Base-by-base conservation (phyloP, 2,329 filamentous ascomycete genomes). In the Penicillium crustosum region DNA sequence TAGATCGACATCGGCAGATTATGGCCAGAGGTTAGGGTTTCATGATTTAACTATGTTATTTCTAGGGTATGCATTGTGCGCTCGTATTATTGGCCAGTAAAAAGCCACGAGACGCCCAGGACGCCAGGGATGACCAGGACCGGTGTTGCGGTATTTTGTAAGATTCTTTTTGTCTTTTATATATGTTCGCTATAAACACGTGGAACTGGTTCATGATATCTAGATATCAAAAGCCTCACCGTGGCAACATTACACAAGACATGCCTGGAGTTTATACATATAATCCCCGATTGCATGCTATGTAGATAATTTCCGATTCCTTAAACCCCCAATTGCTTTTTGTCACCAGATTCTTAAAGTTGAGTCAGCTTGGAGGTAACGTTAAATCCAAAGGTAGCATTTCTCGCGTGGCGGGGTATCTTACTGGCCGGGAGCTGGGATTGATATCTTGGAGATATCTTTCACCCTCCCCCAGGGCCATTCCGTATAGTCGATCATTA, bases 341-440 rank as follows among this genome's bases (percentile, higher is more conserved):
- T 31, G 13, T 33, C 15, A 33, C 31, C 31, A 35, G 33, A 17
- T 35, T 35, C 44, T 9, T 4, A 31, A 23, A 2, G 35, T 48
- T 53, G 42, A 42, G 42, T 57, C 55, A 57, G 55, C 21, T 53
- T 53, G 42, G 6, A 31, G 35, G 49, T 53, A 53, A 57, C 55
- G 35, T 53, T 31, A 35, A 53, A 47, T 35, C 42, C 13, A 47
- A 39, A 53, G 42, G 55, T 57, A 35, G 42, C 17, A 48, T 43
- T 23, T 42, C 33, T 31, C 27, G n/a, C 35, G 19, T 23, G 33
- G 36, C 8, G 25, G 23, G 49, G 49, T n/a, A 7, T 52, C 49
- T 48, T 7, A 53, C 43, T 29, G 13, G 27, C 33, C 25, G 19
- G 43, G 42, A 48, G 29, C 42, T 47, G 9, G 42, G 42, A 12